Evolutionary conservation across 805 yeast species (phyloP).

Genomic region (Wickerhamomyces tratensis): DNA sequence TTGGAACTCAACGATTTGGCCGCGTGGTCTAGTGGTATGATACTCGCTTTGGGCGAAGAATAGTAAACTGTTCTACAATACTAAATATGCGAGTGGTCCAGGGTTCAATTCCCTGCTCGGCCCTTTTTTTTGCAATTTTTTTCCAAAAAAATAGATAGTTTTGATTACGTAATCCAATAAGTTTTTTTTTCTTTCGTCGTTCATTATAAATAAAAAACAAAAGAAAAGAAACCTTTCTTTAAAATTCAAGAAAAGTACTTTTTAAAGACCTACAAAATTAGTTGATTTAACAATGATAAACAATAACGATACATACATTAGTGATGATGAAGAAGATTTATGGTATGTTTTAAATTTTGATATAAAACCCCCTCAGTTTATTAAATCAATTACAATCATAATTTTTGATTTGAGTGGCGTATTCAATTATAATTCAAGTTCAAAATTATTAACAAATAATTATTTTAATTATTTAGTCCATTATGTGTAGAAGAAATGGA

Average conservation of each 20-base stretch:
- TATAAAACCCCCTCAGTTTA: too few species aligned
- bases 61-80: conserved; percentile 3
- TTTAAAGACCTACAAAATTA: background rate
- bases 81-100: conserved; percentile 22
- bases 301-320: conserved; percentile 45
- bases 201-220: too few species aligned
- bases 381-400: too few species aligned
- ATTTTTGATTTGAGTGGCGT: too few species aligned
- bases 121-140: conserved; percentile 10
- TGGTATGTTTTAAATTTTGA: conserved; percentile 31
- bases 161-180: background rate
- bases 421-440: too few species aligned
- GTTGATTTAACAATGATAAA: conserved; percentile 11
- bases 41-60: conserved; percentile 23
- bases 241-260: too few species aligned
- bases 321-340: conserved; percentile 75
- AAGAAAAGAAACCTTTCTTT: too few species aligned
- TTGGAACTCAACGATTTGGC: conserved; percentile 8
- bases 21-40: conserved; percentile 25
- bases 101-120: conserved; percentile 26
- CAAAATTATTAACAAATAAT: too few species aligned
- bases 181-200: too few species aligned
- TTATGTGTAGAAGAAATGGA: conserved; percentile 98
- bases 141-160: too few species aligned
- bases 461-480: conserved; percentile 42